Base-by-base conservation (phyloP, 164 flowering plant species). In the Macadamia tetraphylla region DNA sequence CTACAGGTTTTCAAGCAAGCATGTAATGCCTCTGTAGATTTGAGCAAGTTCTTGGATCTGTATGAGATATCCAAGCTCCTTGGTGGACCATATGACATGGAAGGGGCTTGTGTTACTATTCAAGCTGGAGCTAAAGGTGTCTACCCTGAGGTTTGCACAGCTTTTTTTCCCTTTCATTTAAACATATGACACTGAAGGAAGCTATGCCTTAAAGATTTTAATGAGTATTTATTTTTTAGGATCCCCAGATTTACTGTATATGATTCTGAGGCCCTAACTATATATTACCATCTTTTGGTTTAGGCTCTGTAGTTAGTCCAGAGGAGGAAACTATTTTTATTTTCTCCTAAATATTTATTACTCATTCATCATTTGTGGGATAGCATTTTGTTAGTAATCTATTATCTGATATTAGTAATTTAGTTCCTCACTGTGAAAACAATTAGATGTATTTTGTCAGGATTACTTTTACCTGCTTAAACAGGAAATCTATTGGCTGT, bases 11-110 rank as follows among this genome's bases (percentile, higher is more conserved):
- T 89, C 49, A 80, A 88, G 86, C 94, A 85, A 78, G 97, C 97
- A 46, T 89, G 90, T 76, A 73, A 65, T 77, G 82, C 94, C 32
- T 93, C 91, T 58, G 53, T 86, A 31, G 86, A 86, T 73, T 82
- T 86, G 15, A 81, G 85, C 79, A 85, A 86, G 70, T 80, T 80
- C 70, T 67, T 93, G 83, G 87, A 90, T 78, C 87, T 70, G 70
- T 93, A 93, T 63, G 91, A 91, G 80, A 82, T 86, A 81, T 83
- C 84, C 56, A 93, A 86, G 84, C 88, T 83, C 74, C 85, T 93
- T 56, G 77, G 67, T 71, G 97, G 90, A 32, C 85, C 82, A 66
- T 86, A 81, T 79, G 98, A 93, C 73, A 66, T 64, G 66, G 89
- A 89, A 71, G 98, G 98, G 63, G 98, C 98, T 48, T 87, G 88